phyloP scores from a whole-genome alignment of 2,329 filamentous ascomycete genomes.

The Drechslerella dactyloides region DNA sequence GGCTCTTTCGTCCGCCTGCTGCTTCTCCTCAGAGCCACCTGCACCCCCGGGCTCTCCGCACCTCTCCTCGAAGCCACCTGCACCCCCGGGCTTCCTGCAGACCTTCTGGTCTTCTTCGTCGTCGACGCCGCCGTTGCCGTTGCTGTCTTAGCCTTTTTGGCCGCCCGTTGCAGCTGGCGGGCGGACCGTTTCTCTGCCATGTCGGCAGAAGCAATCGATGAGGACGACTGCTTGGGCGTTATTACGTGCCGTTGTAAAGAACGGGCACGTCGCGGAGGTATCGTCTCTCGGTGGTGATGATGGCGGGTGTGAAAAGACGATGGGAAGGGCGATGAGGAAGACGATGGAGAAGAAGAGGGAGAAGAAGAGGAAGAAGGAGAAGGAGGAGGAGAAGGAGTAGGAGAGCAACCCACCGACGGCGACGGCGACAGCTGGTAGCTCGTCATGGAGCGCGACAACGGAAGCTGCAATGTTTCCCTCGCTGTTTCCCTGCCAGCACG shows the following conservation, averaged over 20 bases:
- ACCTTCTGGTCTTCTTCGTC: conserved; percentile 8
- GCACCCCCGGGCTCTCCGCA: conserved; percentile 20
- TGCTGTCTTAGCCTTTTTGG: conserved; percentile 7
- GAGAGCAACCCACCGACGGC: conserved; percentile 37
- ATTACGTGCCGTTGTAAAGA: conserved; percentile 2
- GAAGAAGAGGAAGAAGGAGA: conserved; percentile 34
- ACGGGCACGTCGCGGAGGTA: neutral
- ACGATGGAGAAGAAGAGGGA: conserved; percentile 22
- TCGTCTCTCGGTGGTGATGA: neutral
- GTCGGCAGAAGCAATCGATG: conserved; percentile 9
- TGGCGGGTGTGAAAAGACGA: neutral
- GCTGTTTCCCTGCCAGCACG: neutral
- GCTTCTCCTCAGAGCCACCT: conserved; percentile 12
- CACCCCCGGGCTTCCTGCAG: neutral
- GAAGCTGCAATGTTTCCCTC: conserved; percentile 36
- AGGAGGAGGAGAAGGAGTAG: conserved; percentile 24
- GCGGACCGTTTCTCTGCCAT: conserved; percentile 13
- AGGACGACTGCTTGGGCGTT: conserved; percentile 16
- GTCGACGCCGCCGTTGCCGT: conserved; percentile 16
- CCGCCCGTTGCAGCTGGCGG: neutral
- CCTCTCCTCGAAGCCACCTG: neutral
- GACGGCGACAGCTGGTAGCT: conserved; percentile 39
- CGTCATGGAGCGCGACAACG: conserved; percentile 27
- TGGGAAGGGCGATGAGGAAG: conserved; percentile 16
- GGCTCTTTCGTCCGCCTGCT: conserved; percentile 16